Conservation (phyloP, 2,329 filamentous ascomycete species). For the Colletotrichum incanum region DNA sequence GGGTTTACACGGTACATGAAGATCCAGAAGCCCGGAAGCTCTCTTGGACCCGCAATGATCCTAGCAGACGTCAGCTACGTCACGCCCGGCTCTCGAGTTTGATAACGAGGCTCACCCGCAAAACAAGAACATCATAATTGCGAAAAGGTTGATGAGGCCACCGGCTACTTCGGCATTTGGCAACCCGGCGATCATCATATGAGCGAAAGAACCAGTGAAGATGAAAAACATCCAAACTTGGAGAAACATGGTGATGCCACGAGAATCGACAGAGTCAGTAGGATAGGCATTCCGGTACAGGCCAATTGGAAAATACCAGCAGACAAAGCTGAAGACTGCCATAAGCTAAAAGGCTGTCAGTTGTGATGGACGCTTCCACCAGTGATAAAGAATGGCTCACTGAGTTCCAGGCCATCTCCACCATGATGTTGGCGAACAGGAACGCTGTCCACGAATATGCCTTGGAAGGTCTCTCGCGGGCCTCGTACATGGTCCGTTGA, state of each 20-base stretch:
- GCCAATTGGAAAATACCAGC: slow-evolving; percentile 79
- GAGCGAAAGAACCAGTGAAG: slow-evolving; percentile 77
- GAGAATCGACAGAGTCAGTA: slow-evolving; percentile 60
- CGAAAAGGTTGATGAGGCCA: slow-evolving; percentile 75
- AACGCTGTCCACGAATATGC: slow-evolving; percentile 80
- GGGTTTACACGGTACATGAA: slow-evolving; percentile 47
- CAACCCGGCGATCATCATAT: slow-evolving; percentile 75
- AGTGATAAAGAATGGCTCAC: slow-evolving; percentile 55
- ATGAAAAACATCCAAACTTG: slow-evolving; percentile 76
- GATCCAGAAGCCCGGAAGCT: slow-evolving; percentile 43
- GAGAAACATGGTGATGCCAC: slow-evolving; percentile 75
- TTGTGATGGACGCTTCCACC: not conserved
- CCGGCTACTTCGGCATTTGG: slow-evolving; percentile 75
- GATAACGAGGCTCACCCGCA: slow-evolving; percentile 52
- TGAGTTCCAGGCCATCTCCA: slow-evolving; percentile 79
- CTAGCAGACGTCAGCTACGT: slow-evolving; percentile 25
- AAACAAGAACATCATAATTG: slow-evolving; percentile 76
- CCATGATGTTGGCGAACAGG: slow-evolving; percentile 72
- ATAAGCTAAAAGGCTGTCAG: not conserved
- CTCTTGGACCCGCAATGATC: slow-evolving; percentile 34
- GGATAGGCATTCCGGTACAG: slow-evolving; percentile 71
- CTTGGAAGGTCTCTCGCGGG: slow-evolving; percentile 77
- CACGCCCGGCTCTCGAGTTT: too few relatives aligned
- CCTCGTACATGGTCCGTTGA: slow-evolving; percentile 79
- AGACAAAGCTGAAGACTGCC: slow-evolving; percentile 73